Evolutionary conservation across 169 alveolate species (phyloP), one percentile per base, ranked within the genome.

Genomic region (Plasmodium gallinaceum): DNA sequence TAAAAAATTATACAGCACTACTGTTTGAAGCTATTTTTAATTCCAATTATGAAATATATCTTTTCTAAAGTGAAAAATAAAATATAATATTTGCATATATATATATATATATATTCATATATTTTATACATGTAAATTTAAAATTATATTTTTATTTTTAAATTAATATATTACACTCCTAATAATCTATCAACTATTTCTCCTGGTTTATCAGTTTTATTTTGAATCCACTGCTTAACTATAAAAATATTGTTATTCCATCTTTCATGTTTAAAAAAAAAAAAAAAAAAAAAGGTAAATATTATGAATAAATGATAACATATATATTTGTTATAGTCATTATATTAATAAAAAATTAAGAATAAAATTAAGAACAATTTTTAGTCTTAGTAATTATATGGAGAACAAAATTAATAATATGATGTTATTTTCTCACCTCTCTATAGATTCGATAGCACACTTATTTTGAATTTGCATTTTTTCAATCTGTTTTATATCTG

Each of bases 31-130:
- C 37, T 26, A 45, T 20, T 64, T 39, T 80, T 42, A 80, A 60
- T 66, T 80, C 90, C 90, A 80, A 20, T 68, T 80, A 24, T 80
- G 45, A 54, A 80, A 80, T 80, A 80, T 80, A 37, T 80, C 90
- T 51, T 80, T 80, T 39, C 90, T 80, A 68, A 66, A 24, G 65
- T 20, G 20, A 80, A 68, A 43, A 43, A 57, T 26, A 78, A 39
- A 10, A 76, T 62, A 70, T 12, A 70, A 70, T 14, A 37, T 43
- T 22, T 74, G 62, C 52, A 22, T 57, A 60, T 26, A 60, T 26
- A 42, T 8, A 16, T 9, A 14, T 74, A 74, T 39, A 26, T 58
- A 18, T 10, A 51, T 16, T 24, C n/a, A 32, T n/a, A 69, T 24
- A 22, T 43, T 52, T 16, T 16, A 22, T 9, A 75, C 57, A 75